Evolutionary conservation across 2,329 filamentous ascomycete species (phyloP).

Genomic region (Monosporascus ibericus): DNA sequence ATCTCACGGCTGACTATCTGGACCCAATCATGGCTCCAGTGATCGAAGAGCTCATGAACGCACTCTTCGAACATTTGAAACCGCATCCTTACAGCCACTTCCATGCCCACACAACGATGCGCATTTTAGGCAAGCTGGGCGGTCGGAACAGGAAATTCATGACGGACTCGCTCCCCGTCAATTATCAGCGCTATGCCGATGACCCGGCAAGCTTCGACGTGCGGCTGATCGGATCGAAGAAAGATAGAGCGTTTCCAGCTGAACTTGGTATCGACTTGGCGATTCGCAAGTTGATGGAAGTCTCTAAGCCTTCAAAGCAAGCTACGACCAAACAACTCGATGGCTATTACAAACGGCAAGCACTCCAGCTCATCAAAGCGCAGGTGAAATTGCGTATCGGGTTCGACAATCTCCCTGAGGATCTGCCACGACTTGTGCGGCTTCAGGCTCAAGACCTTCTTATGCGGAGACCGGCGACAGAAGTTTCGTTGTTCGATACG

Average conservation of each 20-base stretch:
- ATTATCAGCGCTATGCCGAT: conserved; percentile 80
- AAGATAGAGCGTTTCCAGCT: conserved; percentile 80
- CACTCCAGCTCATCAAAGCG: conserved; percentile 78
- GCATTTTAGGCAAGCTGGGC: conserved; percentile 92
- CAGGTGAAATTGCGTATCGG: conserved; percentile 90
- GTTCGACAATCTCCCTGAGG: conserved; percentile 80
- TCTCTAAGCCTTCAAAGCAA: conserved; percentile 55
- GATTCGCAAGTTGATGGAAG: conserved; percentile 79
- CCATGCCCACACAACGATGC: conserved; percentile 94
- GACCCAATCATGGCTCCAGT: conserved; percentile 99
- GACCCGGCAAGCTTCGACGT: conserved; percentile 84
- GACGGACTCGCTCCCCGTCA: conserved; percentile 78
- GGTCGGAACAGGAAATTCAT: conserved; percentile 94
- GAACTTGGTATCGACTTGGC: conserved; percentile 84
- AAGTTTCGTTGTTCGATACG: conserved; percentile 63
- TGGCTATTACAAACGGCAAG: conserved; percentile 86
- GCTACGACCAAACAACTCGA: conserved; percentile 57
- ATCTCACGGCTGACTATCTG: conserved; percentile 93
- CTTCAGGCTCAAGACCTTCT: conserved; percentile 84
- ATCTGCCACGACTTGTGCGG: conserved; percentile 76
- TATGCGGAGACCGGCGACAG: conserved; percentile 63
- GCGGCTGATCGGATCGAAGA: conserved; percentile 80
- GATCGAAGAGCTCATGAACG: conserved; percentile 97
- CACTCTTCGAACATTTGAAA: conserved; percentile 89
- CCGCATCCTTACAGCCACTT: conserved; percentile 96